Conservation (phyloP, 2,329 filamentous ascomycete genomes). For the Penicillium sp. region DNA sequence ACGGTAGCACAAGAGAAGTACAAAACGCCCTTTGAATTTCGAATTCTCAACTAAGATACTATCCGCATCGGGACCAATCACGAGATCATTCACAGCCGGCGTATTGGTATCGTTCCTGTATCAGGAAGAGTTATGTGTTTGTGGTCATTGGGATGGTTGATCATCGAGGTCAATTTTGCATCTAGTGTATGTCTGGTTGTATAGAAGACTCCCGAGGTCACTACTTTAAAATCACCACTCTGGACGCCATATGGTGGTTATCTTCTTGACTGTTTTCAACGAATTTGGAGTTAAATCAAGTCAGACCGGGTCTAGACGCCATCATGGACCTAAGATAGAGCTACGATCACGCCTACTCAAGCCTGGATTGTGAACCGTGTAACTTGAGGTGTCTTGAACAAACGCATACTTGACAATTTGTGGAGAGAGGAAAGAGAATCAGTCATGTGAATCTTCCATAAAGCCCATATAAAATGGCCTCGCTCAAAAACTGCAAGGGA, state of each 20-base stretch:
- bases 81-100: constrained; percentile 9
- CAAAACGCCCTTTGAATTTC: constrained; percentile 6
- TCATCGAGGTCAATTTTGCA: background rate
- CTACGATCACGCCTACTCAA: constrained; percentile 4
- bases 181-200: background rate
- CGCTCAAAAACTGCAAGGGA: background rate
- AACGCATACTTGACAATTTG: background rate
- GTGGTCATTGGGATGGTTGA: too few species aligned
- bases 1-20: constrained; percentile 11
- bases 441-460: background rate
- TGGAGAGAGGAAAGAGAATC: background rate
- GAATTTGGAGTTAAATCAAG: background rate
- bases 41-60: background rate
- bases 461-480: background rate
- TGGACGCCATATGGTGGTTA: background rate
- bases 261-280: background rate
- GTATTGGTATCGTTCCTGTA: constrained; percentile 11
- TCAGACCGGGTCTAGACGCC: constrained; percentile 6
- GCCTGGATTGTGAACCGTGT: constrained; percentile 16
- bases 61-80: constrained; percentile 22
- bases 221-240: background rate
- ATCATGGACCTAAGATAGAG: constrained; percentile 13
- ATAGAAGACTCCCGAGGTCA: background rate
- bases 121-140: background rate
- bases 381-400: constrained; percentile 23